Evolutionary conservation across 192 early-diverging fungal species (phyloP), one percentile per base, ranked within the genome.

Genomic region (Phycomyces blakesleeanus): DNA sequence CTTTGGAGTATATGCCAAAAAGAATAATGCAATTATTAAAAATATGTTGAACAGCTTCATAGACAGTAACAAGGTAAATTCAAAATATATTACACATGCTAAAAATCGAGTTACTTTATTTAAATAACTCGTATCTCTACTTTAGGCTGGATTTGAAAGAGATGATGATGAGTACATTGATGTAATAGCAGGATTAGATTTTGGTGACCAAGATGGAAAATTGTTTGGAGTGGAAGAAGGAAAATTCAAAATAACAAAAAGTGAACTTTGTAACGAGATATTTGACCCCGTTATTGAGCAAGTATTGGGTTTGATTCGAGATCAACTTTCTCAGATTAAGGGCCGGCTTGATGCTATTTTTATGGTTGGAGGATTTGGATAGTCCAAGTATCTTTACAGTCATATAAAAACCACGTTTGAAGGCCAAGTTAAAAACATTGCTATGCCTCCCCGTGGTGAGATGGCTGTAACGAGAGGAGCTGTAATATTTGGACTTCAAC

Each of bases 311-410:
- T 20, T 56, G 7, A 56, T 56, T 5, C 15, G 29, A 16, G 4
- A 18, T 20, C 55, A 56, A 27, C 38, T 56, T 29, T 63, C 74
- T 52, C 41, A 67, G 38, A 14, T 58, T 62, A 49, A 68, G 55
- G 42, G 70, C 50, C 57, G 55, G 54, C 42, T 83, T 39, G 34
- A 63, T n/a, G 73, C 77, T 14, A 79, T 83, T 15, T 83, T 83
- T 57, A 68, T 83, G 34, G 81, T 83, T 39, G 81, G 81, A 51
- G 81, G 81, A 20, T 80, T 80, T 58, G 79, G 81, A 20, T 74
- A 78, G 66, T 81, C 78, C 6, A 53, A 59, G 16, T 80, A 80
- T 37, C 62, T 83, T n/a, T 74, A 70, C 38, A 47, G 66, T 40
- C 59, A 65, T 24, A 63, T 83, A 20, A 73, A 73, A 60, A 39